Evolutionary conservation across 805 yeast species (phyloP), one percentile per base, ranked within the genome.

Genomic region (Candida golubevii): DNA sequence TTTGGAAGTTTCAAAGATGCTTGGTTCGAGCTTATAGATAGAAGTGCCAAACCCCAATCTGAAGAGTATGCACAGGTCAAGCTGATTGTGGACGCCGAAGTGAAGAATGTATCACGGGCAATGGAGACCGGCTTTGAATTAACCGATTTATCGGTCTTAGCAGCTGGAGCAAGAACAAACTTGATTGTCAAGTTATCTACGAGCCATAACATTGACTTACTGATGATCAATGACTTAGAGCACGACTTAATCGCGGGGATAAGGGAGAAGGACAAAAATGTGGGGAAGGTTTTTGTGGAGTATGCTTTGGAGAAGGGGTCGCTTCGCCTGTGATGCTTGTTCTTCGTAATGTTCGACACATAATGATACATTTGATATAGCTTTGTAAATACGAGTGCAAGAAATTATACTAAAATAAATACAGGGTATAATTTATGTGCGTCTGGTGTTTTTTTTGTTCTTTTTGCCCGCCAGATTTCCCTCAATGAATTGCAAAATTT

Each of bases 1-100:
- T 75, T 79, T 62, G 76, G 78, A 3, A 90, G 96, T 26, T 79
- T 85, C 54, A 70, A 74, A 46, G 74, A 75, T 26, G 80, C 97
- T 0, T 74, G 83, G 56, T 75, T 75, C 47, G 98, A 91, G 60
- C 69, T 91, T 36, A 74, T 88, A 28, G 99, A 91, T 57, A 77
- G 80, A 50, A 83, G 91, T 2, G 65, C 83, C 33, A 70, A 78
- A 12, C 65, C 62, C 12, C 63, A 61, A 0, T 82, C 80, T 49
- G 75, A 73, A 38, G 69, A 79, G 38, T 84, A 78, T 50, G 54
- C 57, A 14, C 60, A 63, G 26, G 55, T 79, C 18, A 65, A 72
- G 41, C 58, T 59, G 6, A 68, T 74, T 8, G 60, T 79, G 11
- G 65, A 66, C 57, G 38, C 55, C 49, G 50, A 69, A 58, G 53